Base-by-base conservation (phyloP, 202 grass and related monocot genomes). In the Setaria italica region DNA sequence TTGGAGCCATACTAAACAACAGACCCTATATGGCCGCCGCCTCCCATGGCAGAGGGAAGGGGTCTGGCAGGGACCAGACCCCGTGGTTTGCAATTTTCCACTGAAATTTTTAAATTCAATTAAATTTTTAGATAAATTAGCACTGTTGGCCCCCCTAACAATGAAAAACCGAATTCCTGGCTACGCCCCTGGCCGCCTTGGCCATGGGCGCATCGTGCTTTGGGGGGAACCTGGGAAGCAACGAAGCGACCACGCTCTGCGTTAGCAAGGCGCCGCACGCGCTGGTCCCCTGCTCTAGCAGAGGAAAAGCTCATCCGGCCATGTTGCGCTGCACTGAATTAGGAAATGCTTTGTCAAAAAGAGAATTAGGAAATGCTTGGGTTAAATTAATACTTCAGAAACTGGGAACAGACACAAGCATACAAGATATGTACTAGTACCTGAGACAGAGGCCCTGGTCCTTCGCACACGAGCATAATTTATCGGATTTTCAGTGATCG, bases 121-220 rank as follows among this genome's bases (percentile, higher is more conserved):
- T 0, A 25, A 25, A 25, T 25, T 25, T 25, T 25, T 25, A 25
- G 25, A 25, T 25, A 25, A 25, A 25, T 25, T 25, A 25, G 25
- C 25, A 25, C 25, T 25, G 25, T 25, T 25, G 25, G 25, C 25
- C 25, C 25, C 25, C 25, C 25, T 25, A 25, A 25, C 25, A 25
- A 25, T 25, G 25, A 25, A 25, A 25, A 25, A 25, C 25, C 25
- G 25, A 25, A 25, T 25, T 25, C 25, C 25, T 25, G 25, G 25
- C 25, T 25, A 25, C 25, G 25, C 25, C 25, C 25, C 25, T 25
- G 25, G 25, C 70, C 89, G 48, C 70, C 89, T 91, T 45, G 76
- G 62, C 83, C 78, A 20, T 79, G 78, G 62, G 62, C 79, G 77
- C 77, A 74, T 85, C 86, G 78, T 86, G 59, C 45, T 84, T 66